Conservation (phyloP, 148 eudicot genomes). For the Rhododendron molle region DNA sequence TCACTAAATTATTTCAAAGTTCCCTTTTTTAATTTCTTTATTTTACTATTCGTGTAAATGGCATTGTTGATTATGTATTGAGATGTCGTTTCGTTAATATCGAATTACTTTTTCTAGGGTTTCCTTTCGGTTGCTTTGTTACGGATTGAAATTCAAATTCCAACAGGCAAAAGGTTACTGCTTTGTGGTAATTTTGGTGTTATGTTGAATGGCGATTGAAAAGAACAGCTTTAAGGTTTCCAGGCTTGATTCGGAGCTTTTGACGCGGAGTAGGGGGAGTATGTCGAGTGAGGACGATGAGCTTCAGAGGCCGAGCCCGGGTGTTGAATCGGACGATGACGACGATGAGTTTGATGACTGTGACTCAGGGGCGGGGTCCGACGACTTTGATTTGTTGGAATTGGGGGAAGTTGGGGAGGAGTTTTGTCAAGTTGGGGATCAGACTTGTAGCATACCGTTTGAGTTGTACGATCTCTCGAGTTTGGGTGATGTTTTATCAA, state of each 20-base stretch:
- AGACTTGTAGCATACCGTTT: constrained; percentile 76
- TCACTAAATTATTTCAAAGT: neutral
- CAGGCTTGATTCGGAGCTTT: constrained; percentile 58
- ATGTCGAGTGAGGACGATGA: constrained; percentile 76
- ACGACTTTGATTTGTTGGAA: constrained; percentile 87
- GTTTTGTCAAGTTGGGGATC: constrained; percentile 89
- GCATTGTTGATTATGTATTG: neutral
- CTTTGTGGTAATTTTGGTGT: constrained; percentile 4
- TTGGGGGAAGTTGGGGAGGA: constrained; percentile 85
- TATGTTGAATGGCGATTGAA: constrained; percentile 82
- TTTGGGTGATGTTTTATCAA: constrained; percentile 56
- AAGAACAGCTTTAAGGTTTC: constrained; percentile 70
- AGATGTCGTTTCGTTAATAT: neutral
- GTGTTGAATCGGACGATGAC: constrained; percentile 52
- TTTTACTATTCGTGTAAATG: neutral
- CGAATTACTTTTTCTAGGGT: constrained; percentile 1
- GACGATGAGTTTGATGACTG: constrained; percentile 63
- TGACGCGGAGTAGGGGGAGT: constrained; percentile 60
- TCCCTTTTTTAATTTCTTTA: neutral
- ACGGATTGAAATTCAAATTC: constrained; percentile 8
- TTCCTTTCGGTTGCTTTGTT: neutral
- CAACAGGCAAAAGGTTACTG: neutral
- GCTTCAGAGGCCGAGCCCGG: constrained; percentile 28
- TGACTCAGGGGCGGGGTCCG: constrained; percentile 98
- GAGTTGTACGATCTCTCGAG: constrained; percentile 85